Evolutionary conservation across 345 rosid species (phyloP), one percentile per base, ranked within the genome.

Genomic region (Nephelium lappaceum): DNA sequence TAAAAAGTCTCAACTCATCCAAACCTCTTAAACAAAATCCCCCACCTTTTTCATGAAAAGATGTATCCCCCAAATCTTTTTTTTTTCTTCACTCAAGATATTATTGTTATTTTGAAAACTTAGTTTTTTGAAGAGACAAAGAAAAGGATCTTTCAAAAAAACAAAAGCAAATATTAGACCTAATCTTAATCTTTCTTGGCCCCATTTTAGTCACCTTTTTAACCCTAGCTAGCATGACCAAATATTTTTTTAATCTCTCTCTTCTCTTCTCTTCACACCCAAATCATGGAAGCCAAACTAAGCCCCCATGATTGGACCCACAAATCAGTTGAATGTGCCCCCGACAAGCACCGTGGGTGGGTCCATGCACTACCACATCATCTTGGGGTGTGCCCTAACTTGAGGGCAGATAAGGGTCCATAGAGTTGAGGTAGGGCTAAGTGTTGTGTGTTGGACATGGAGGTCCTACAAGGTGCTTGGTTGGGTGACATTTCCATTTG

Each of bases 261-360:
- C 53, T 31, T 14, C 51, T 64, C 47, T 21, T 15, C 6, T 27
- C 38, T 27, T 38, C 36, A 39, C 45, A 75, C 83, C 80, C 58
- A 78, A 77, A 85, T 84, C 83, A 80, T 84, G 66, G 64, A 81
- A 27, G 81, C 80, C 57, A 51, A 16, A 67, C 73, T 77, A 62
- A 70, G 69, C 79, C 65, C 74, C 83, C 76, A 72, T 41, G 81
- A 80, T 57, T 78, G 87, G 84, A 36, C 88, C 88, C 81, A 83
- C 81, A 69, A 75, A 81, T 79, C 74, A 78, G 85, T 45, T 79
- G 69, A 53, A 76, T 45, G 71, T 73, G 81, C 66, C 78, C 77
- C 92, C 86, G 88, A 87, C 88, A 86, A 73, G 86, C 86, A 79
- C 88, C 85, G 51, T 85, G 83, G 84, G 74, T 23, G 88, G 91